A percentile compares a stretch with the other conserved stretches of the same genome.
phyloP scores from a whole-genome alignment of 192 early-diverging fungal genomes.

The Backusella macrospora region DNA sequence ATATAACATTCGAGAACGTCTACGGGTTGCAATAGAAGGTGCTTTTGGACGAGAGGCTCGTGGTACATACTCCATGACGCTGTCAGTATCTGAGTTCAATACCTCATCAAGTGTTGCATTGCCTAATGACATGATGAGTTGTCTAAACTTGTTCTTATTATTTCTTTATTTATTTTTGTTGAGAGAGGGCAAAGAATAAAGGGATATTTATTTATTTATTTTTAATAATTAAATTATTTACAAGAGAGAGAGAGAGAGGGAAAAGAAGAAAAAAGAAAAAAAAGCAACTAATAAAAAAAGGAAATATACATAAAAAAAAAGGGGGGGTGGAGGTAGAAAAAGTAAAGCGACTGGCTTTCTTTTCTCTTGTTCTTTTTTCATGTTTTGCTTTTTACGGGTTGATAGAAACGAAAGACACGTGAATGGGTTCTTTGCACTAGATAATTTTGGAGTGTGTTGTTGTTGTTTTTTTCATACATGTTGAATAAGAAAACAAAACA shows the following conservation, averaged over 20 bases:
- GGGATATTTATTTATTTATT: background rate
- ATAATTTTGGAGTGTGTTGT: background rate
- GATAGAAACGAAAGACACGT: no score
- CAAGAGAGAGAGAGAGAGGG: background rate
- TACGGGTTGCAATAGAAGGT: background rate
- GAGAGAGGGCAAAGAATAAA: background rate
- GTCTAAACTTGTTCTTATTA: background rate
- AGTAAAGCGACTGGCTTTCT: background rate
- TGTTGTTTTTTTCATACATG: background rate
- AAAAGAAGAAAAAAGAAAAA: background rate
- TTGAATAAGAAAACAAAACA: background rate
- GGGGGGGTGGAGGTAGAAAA: background rate
- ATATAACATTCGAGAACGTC: conserved; percentile 32
- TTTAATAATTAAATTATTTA: background rate
- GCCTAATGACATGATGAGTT: conserved; percentile 11
- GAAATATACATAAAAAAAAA: background rate
- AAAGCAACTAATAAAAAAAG: background rate
- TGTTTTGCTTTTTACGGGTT: no score
- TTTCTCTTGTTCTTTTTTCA: background rate
- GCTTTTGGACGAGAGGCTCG: background rate
- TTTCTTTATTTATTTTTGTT: background rate
- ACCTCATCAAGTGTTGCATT: background rate
- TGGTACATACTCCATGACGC: background rate
- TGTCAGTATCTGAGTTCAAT: conserved; percentile 1
- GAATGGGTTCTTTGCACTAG: no score